Evolutionary conservation across 805 yeast genomes (phyloP).

Genomic region (Suhomyces kilbournensis): DNA sequence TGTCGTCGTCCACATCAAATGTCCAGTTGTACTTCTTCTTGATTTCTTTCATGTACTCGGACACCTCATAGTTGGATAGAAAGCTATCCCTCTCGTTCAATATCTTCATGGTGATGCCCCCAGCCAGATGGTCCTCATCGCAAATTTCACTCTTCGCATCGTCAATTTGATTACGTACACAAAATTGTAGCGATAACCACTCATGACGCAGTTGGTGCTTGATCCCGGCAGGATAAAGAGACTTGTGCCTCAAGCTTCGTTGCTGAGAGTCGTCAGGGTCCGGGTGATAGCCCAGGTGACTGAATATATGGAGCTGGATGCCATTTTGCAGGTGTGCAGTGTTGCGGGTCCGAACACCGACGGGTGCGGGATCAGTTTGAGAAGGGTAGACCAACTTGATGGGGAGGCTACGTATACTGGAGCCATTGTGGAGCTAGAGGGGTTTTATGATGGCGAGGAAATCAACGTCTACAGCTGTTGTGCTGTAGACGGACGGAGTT

Average conservation of each 20-base stretch:
- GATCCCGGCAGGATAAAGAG: constrained; percentile 1
- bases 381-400: constrained; percentile 2
- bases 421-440: constrained; percentile 26
- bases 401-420: constrained; percentile 17
- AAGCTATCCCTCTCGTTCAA: constrained; percentile 53
- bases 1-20: constrained; percentile 32
- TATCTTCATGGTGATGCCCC: constrained; percentile 28
- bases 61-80: constrained; percentile 65
- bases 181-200: neutral
- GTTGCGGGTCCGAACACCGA: constrained; percentile 8
- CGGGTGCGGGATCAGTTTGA: neutral
- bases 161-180: neutral
- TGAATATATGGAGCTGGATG: constrained; percentile 1
- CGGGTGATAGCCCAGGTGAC: constrained; percentile 8
- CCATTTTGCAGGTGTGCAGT: neutral
- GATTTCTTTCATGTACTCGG: constrained; percentile 48
- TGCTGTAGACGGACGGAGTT: constrained; percentile 13
- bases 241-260: constrained; percentile 1
- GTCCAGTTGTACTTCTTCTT: constrained; percentile 49
- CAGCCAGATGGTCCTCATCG: neutral
- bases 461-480: constrained; percentile 23
- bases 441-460: constrained; percentile 27
- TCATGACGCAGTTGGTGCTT: constrained; percentile 6
- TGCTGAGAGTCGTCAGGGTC: neutral
- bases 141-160: neutral